A percentile compares a stretch with the other conserved stretches of the same genome.
These are phyloP conservation scores for Dinochytrium kinnereticum DNA, from an alignment of 371 early-diverging fungal species.

Conservation along the genomic window DNA sequence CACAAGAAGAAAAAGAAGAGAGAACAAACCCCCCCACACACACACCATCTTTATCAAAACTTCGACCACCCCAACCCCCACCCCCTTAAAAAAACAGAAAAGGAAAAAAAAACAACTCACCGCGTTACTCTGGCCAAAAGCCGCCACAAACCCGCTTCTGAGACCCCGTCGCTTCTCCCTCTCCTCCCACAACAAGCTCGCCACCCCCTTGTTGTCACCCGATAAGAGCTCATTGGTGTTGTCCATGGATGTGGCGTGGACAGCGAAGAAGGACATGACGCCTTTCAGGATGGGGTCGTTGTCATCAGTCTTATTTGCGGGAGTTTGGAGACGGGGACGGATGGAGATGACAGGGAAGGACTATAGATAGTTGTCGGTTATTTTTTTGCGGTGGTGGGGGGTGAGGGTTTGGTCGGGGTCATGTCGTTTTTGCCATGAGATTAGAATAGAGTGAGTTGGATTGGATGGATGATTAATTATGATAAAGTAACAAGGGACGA, in stretches of 20 bases:
- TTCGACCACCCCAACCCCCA: no score
- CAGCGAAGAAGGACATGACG: constrained; percentile 61
- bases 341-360: constrained; percentile 12
- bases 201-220: constrained; percentile 75
- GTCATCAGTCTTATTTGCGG: constrained; percentile 29
- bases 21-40: no score
- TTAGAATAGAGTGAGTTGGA: no score
- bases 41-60: no score
- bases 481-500: no score
- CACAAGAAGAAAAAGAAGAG: no score
- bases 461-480: no score
- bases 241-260: constrained; percentile 68
- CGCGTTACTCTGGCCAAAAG: constrained; percentile 68
- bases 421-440: no score
- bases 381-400: no score
- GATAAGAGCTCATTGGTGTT: constrained; percentile 59
- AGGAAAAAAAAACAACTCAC: constrained; percentile 21
- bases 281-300: constrained; percentile 23
- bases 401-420: background rate
- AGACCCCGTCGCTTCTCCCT: constrained; percentile 19
- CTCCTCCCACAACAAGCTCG: constrained; percentile 59
- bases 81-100: background rate
- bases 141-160: constrained; percentile 54
- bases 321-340: constrained; percentile 1
- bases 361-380: background rate